Evolutionary conservation across 345 rosid genomes (phyloP).

Genomic region (Eucalyptus microcorys): DNA sequence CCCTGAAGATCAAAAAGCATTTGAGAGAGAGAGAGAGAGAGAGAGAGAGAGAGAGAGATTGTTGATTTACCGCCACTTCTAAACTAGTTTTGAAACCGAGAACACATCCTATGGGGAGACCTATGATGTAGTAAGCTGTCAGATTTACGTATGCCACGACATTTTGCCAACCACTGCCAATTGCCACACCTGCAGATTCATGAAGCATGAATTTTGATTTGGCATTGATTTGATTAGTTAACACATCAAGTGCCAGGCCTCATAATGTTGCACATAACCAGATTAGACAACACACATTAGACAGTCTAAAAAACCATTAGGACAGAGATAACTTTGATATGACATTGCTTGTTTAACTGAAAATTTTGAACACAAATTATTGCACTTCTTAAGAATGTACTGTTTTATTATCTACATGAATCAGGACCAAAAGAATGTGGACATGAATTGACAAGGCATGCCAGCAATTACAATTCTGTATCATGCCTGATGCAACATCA

Average conservation of each 20-base stretch:
- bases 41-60: background rate
- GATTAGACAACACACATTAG: background rate
- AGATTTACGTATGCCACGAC: conserved; percentile 79
- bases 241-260: background rate
- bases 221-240: background rate
- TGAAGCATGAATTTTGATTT: background rate
- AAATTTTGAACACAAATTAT: background rate
- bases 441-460: background rate
- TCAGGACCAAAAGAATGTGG: background rate
- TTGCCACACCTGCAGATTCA: conserved; percentile 56
- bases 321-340: background rate
- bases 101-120: conserved; percentile 82
- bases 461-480: background rate
- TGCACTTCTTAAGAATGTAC: background rate
- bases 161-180: conserved; percentile 94
- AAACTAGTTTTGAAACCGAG: conserved; percentile 75
- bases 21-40: background rate
- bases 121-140: conserved; percentile 65
- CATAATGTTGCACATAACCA: background rate
- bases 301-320: background rate
- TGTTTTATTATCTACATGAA: background rate
- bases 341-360: background rate
- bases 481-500: background rate
- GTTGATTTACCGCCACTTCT: conserved; percentile 57
- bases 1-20: conserved; percentile 29